A percentile compares a stretch with the other conserved stretches of the same genome.
phyloP scores from a whole-genome alignment of 2,329 filamentous ascomycete species.

The Penicillium italicum region DNA sequence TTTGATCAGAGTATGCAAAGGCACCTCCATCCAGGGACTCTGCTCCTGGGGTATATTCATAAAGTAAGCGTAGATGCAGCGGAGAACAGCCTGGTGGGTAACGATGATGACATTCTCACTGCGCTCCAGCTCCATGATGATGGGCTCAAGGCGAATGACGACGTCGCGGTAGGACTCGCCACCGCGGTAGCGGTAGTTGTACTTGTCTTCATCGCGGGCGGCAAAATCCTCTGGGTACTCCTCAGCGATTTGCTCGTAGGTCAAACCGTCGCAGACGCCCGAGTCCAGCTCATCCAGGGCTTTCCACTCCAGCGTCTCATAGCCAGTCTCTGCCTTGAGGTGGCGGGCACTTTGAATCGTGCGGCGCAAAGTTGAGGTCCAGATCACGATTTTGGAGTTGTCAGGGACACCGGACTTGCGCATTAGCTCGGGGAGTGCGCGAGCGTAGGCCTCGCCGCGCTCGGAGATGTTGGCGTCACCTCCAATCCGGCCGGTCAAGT shows the following conservation, averaged over 20 bases:
- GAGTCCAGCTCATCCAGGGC: slow-evolving; percentile 95
- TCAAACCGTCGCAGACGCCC: slow-evolving; percentile 93
- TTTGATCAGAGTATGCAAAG: slow-evolving; percentile 93
- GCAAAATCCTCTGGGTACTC: slow-evolving; percentile 90
- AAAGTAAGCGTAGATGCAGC: slow-evolving; percentile 98
- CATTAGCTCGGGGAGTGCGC: slow-evolving; percentile 78
- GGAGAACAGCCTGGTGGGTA: slow-evolving; percentile 91
- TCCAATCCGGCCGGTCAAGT: slow-evolving; percentile 84
- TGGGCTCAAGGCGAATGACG: slow-evolving; percentile 93
- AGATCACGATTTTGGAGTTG: slow-evolving; percentile 63
- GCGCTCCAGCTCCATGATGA: slow-evolving; percentile 98
- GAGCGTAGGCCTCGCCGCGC: slow-evolving; percentile 82
- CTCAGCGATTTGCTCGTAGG: slow-evolving; percentile 91
- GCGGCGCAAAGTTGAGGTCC: slow-evolving; percentile 72
- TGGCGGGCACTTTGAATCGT: slow-evolving; percentile 89
- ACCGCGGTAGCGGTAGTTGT: slow-evolving; percentile 97
- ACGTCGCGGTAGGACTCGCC: slow-evolving; percentile 96
- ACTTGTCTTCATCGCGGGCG: slow-evolving; percentile 95
- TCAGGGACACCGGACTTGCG: slow-evolving; percentile 76
- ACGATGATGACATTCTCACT: slow-evolving; percentile 97
- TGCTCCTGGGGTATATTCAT: slow-evolving; percentile 93
- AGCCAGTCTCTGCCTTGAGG: slow-evolving; percentile 64
- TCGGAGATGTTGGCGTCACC: slow-evolving; percentile 84
- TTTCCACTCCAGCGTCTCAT: slow-evolving; percentile 98
- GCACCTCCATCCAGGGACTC: slow-evolving; percentile 98